Evolutionary conservation across 345 rosid genomes (phyloP).

Genomic region (Rubroshorea leprosula): DNA sequence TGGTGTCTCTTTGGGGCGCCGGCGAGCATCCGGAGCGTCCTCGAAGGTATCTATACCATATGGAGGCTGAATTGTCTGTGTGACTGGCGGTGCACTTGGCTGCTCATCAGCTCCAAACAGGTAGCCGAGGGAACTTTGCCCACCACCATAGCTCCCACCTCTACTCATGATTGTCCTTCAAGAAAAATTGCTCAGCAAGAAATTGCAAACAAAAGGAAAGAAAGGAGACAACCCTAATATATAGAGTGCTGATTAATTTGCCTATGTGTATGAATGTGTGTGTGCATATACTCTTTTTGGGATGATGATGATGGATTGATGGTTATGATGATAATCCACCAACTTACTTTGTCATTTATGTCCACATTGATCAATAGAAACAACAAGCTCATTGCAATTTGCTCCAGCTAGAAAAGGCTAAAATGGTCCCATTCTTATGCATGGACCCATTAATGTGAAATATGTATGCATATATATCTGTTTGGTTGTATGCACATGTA

Average conservation of each 20-base stretch:
- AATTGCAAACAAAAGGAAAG: neutral
- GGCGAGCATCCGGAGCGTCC: neutral
- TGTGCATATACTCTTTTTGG: neutral
- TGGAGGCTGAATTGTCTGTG: slow-evolving; percentile 15
- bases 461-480: too few relatives aligned
- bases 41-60: slow-evolving; percentile 12
- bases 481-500: neutral
- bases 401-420: too few relatives aligned
- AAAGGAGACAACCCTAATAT: slow-evolving; percentile 10
- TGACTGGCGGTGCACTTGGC: slow-evolving; percentile 11
- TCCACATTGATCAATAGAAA: neutral
- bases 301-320: neutral
- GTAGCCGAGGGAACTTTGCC: slow-evolving; percentile 17
- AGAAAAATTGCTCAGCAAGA: neutral
- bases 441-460: too few relatives aligned
- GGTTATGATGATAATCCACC: neutral
- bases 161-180: slow-evolving; percentile 13
- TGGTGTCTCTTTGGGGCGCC: neutral
- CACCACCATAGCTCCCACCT: slow-evolving; percentile 18
- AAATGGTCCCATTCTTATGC: too few relatives aligned
- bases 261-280: neutral
- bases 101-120: slow-evolving; percentile 13
- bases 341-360: too few relatives aligned
- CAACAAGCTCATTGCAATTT: neutral
- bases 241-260: neutral